Evolutionary conservation across 2,329 filamentous ascomycete species (phyloP), one percentile per base, ranked within the genome.

Genomic region (Aspergillus udagawae): DNA sequence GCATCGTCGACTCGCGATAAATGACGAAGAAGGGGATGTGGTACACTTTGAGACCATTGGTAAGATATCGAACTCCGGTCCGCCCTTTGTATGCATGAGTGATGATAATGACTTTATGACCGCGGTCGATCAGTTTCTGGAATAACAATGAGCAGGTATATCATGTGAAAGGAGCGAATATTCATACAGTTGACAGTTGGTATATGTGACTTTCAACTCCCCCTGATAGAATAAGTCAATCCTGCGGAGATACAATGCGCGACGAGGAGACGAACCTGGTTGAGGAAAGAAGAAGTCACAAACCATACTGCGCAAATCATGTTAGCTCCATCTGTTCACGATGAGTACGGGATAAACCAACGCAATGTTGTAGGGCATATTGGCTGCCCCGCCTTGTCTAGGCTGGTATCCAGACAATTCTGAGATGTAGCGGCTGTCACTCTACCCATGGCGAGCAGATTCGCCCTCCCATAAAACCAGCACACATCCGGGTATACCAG

Each of bases 271-370:
- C 75, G 53, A 72, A 81, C 81, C 92, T 53, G 94, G 93, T 70
- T 97, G 93, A 14, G 94, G 94, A 73, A 95, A 99, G 86, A 99
- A 99, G 83, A 96, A 97, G 81, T 99, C 94, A 83, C 93, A 92
- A 74, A 97, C 90, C 94, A 99, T 99, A 58, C 84, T 86, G 64
- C 12, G 56, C 12, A 27, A 9, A 57, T 35, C 44, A 45, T 53
- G 51, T 69, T 62, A 70, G 66, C 74, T 55, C 73, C 63, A 50
- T 54, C 57, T 57, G 35, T 56, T 54, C 51, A 49, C 49, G 27
- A 38, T 47, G n/a, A 23, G 50, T 17, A 49, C n/a, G 52, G 25
- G 49, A 60, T 21, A 52, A 42, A 74, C 83, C 67, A 75, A 86
- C 84, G 86, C 86, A 71, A 89, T 88, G 67, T 87, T 88, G 79